Evolutionary conservation across 73 alveolate genomes (phyloP).

Genomic region (Uronychia setigera): DNA sequence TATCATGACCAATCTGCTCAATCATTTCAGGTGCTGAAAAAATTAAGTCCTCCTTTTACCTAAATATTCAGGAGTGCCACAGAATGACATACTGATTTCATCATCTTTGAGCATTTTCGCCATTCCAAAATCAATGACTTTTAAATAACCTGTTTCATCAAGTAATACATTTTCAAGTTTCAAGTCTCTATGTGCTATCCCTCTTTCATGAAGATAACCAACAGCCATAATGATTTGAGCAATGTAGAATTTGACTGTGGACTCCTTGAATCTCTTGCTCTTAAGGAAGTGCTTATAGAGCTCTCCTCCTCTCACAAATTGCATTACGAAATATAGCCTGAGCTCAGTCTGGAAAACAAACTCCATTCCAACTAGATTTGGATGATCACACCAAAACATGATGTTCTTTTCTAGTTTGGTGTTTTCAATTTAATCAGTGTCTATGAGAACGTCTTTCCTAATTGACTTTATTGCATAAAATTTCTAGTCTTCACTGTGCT

Average conservation of each 20-base stretch:
- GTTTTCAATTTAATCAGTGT: constrained; percentile 79
- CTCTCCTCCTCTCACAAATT: constrained; percentile 71
- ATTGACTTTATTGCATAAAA: constrained; percentile 74
- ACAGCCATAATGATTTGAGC: constrained; percentile 37
- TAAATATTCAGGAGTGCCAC: constrained; percentile 96
- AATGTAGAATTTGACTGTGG: constrained; percentile 32
- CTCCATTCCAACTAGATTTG: constrained; percentile 51
- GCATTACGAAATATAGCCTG: constrained; percentile 61
- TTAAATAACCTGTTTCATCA: constrained; percentile 54
- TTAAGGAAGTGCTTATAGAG: constrained; percentile 29
- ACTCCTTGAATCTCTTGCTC: constrained; percentile 43
- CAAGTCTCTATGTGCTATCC: constrained; percentile 54
- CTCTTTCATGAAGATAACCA: constrained; percentile 42
- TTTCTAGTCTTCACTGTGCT: constrained; percentile 15
- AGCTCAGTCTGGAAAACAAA: constrained; percentile 62
- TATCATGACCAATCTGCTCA: constrained; percentile 86
- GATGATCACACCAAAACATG: constrained; percentile 49
- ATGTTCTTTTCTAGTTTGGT: constrained; percentile 58
- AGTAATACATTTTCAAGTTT: constrained; percentile 47
- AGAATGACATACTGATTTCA: constrained; percentile 81
- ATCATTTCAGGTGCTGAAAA: constrained; percentile 93
- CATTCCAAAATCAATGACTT: constrained; percentile 90
- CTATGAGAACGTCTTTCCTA: constrained; percentile 85
- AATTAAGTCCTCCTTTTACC: background rate
- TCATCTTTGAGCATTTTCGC: constrained; percentile 79